Evolutionary conservation across 1,139 yeast genomes (phyloP), one percentile per base, ranked within the genome.

Genomic region (Candida sp.): DNA sequence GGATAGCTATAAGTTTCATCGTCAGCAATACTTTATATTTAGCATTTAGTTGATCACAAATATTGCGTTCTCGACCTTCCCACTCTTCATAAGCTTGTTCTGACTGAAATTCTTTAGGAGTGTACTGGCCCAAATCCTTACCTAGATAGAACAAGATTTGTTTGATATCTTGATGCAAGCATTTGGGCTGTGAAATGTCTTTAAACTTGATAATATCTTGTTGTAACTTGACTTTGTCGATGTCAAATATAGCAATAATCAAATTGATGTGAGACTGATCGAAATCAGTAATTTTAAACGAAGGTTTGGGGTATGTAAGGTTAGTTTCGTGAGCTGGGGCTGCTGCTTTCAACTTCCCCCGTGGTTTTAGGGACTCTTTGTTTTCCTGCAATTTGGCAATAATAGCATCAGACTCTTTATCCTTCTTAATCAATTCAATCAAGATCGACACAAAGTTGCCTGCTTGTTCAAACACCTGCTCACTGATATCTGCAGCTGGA

Each of bases 391-490:
- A 62, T 52, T 75, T 74, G 40, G 66, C 53, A 27, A 71, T 68
- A 22, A 77, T 62, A 1, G 59, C 61, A 19, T 70, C 71, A n/a
- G 67, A 50, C 43, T 74, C 72, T 49, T 70, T 73, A 43, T 71
- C 75, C 22, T 73, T 72, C 35, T 58, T 66, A 11, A 82, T 70
- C 7, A 81, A 58, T 4, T 64, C 61, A 6, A 82, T 72, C 25
- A 86, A 60, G 21, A 85, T 65, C 34, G 73, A 66, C 30, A 84
- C 82, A 60, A 87, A 86, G 12, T 66, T 64, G 8, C 73, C 72
- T 0, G 87, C 77, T 46, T 84, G 88, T 29, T 65, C 60, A 51
- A 79, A 82, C 0, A 83, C 76, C 27, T 70, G 64, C 2, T 66
- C 59, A 46, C 77, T 75, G 32, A 73, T 63, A 36, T 79, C 76